Percentiles rank a stretch among this genome's conserved stretches.
phyloP scores from a whole-genome alignment of 768 basidiomycete species.

The Asterophora parasitica region DNA sequence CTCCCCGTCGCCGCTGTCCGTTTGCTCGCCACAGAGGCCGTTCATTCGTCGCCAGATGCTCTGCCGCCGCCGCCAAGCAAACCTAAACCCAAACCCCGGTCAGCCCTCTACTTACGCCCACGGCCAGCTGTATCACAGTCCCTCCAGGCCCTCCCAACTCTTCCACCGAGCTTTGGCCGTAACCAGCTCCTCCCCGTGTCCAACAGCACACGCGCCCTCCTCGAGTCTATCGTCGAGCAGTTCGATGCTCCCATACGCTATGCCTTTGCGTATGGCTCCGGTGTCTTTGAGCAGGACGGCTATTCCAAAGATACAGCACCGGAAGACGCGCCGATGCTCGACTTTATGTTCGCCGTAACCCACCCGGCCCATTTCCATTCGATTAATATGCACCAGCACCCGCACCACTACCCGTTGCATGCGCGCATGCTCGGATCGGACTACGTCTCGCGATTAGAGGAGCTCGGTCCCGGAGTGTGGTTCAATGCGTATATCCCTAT shows the following conservation, averaged over 20 bases:
- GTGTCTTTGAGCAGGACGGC: conserved; percentile 91
- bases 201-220: conserved; percentile 70
- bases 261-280: conserved; percentile 96
- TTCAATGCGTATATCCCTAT: conserved; percentile 90
- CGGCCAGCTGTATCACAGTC: conserved; percentile 36
- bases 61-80: conserved; percentile 30
- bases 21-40: conserved; percentile 40
- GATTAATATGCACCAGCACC: conserved; percentile 90
- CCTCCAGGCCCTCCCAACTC: conserved; percentile 38
- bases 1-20: conserved; percentile 29
- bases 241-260: conserved; percentile 93
- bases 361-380: conserved; percentile 92
- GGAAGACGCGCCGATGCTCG: conserved; percentile 70
- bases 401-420: conserved; percentile 86
- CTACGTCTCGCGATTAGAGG: conserved; percentile 78
- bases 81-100: conserved; percentile 25
- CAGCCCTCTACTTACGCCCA: conserved; percentile 42
- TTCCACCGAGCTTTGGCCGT: conserved; percentile 70
- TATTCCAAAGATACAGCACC: conserved; percentile 37
- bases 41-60: conserved; percentile 28
- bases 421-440: conserved; percentile 80
- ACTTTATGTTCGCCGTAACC: conserved; percentile 95
- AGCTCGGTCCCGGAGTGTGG: conserved; percentile 84
- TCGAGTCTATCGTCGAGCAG: conserved; percentile 72
- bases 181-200: conserved; percentile 81